A percentile compares a stretch with the other conserved stretches of the same genome.
These are phyloP conservation scores for Aureobasidium mangrovei DNA, from an alignment of 2,329 filamentous ascomycete genomes.

Conservation along the genomic window DNA sequence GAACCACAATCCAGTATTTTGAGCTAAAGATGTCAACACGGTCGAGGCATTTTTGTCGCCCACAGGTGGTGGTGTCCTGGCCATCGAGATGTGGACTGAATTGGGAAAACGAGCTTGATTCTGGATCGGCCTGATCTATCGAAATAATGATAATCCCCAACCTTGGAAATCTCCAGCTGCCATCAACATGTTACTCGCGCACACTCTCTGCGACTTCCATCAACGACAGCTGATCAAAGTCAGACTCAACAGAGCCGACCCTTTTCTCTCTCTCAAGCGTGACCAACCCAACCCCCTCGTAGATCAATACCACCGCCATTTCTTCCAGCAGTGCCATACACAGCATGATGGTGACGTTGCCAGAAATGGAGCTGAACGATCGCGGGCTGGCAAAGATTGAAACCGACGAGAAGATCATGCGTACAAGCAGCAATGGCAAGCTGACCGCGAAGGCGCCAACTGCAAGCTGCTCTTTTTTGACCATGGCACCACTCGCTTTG, in stretches of 20 bases:
- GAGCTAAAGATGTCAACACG: too few species aligned
- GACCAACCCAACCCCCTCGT: neutral
- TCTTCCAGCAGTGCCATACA: slow-evolving; percentile 12
- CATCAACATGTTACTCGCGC: too few species aligned
- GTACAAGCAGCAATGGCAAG: slow-evolving; percentile 25
- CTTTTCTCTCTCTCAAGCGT: slow-evolving; percentile 1
- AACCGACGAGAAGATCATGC: slow-evolving; percentile 28
- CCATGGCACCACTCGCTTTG: slow-evolving; percentile 7
- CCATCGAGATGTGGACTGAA: too few species aligned
- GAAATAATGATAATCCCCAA: too few species aligned
- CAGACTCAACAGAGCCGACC: neutral
- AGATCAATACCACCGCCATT: neutral
- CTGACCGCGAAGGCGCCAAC: slow-evolving; percentile 20
- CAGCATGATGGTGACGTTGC: slow-evolving; percentile 5
- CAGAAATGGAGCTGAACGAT: slow-evolving; percentile 12
- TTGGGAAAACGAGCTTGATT: too few species aligned
- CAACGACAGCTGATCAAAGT: too few species aligned
- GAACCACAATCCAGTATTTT: too few species aligned
- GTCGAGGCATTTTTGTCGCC: too few species aligned
- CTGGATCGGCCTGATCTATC: too few species aligned
- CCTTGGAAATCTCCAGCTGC: too few species aligned
- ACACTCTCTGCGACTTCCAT: too few species aligned
- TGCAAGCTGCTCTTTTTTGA: slow-evolving; percentile 16
- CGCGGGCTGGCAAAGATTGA: slow-evolving; percentile 17
- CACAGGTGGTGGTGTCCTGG: too few species aligned